Evolutionary conservation across 805 yeast species (phyloP).

Genomic region (Hanseniaspora vineae): DNA sequence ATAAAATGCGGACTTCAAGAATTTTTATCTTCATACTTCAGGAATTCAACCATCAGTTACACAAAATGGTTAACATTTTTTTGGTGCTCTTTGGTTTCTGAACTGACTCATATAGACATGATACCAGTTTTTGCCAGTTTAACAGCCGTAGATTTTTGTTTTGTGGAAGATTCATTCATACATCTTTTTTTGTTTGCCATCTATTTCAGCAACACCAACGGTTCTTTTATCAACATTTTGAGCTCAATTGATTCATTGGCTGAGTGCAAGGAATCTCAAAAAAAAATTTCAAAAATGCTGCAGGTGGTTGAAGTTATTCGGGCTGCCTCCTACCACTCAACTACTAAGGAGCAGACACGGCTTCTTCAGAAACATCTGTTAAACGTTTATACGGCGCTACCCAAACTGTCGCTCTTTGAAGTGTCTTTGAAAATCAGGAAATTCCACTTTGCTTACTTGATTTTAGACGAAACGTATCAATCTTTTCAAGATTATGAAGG

Average conservation of each 20-base stretch:
- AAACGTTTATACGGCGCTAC: slow-evolving; percentile 14
- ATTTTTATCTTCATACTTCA: slow-evolving; percentile 3
- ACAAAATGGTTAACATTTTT: slow-evolving; percentile 3
- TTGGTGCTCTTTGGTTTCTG: not conserved
- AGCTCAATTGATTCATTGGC: slow-evolving; percentile 3
- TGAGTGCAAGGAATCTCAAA: slow-evolving; percentile 2
- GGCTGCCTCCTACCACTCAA: slow-evolving; percentile 10
- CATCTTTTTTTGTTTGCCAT: slow-evolving; percentile 1
- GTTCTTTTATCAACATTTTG: not conserved
- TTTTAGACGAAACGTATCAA: slow-evolving; percentile 24
- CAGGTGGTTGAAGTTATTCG: slow-evolving; percentile 18
- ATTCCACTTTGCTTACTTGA: slow-evolving; percentile 21
- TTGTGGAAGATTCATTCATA: slow-evolving; percentile 3
- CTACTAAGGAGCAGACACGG: not conserved
- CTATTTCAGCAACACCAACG: not conserved
- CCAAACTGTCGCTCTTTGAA: slow-evolving; percentile 6
- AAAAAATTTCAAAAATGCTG: slow-evolving; percentile 11
- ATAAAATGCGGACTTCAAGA: not conserved
- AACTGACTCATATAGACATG: not conserved
- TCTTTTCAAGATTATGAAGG: not conserved
- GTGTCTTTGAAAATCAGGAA: slow-evolving; percentile 15
- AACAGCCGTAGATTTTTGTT: slow-evolving; percentile 3
- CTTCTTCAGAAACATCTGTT: slow-evolving; percentile 8
- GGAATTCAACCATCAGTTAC: slow-evolving; percentile 4
- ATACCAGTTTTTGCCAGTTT: slow-evolving; percentile 6